These are phyloP conservation scores for Crithidia sp. DNA, from an alignment of 208 protist genomes.

Conservation along the genomic window DNA sequence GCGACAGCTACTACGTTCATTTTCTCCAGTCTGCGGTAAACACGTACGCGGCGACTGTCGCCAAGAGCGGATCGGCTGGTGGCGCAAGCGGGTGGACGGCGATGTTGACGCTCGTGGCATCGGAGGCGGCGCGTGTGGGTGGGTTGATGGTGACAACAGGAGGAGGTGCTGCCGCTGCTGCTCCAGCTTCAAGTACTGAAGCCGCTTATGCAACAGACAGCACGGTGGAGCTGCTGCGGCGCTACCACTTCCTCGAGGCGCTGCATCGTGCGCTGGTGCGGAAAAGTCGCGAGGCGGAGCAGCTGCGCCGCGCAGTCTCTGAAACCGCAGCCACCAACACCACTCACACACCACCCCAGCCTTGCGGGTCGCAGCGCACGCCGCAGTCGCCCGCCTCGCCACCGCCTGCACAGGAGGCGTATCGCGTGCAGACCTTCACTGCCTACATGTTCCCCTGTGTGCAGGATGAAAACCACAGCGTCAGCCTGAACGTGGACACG, in stretches of 20 bases:
- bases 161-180: not conserved
- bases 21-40: not conserved
- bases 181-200: too few species aligned
- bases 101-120: not conserved
- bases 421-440: constrained; percentile 50
- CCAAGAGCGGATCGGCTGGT: not conserved
- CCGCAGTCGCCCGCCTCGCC: not conserved
- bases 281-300: not conserved
- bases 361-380: not conserved
- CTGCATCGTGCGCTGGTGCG: constrained; percentile 9
- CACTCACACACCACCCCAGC: too few species aligned
- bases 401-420: not conserved
- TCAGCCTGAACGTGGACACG: constrained; percentile 51
- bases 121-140: not conserved
- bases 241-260: constrained; percentile 25
- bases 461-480: constrained; percentile 12
- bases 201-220: not conserved
- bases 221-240: constrained; percentile 13
- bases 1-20: not conserved
- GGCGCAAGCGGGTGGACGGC: not conserved
- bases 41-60: not conserved
- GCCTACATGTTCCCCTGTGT: constrained; percentile 59
- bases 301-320: not conserved
- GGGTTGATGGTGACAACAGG: not conserved
- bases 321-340: too few species aligned